Base-by-base conservation (phyloP, 495 filamentous ascomycete genomes). In the Xylaria sp. region DNA sequence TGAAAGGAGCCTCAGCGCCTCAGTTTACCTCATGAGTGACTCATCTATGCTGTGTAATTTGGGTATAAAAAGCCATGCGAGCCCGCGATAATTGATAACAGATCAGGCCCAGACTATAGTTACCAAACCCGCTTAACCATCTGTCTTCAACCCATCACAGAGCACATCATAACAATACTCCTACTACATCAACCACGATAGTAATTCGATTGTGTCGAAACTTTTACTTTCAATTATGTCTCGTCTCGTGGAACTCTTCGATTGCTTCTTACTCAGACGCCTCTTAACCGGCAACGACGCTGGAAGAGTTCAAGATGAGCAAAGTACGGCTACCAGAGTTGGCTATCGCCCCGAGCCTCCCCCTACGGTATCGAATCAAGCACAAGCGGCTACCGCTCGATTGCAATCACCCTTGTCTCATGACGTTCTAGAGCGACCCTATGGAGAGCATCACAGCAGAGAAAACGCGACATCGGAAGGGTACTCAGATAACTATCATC, bases 301-400 rank as follows among this genome's bases (percentile, higher is more conserved):
- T 37, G 15, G 12, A 44, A 19, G 59, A 46, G 41, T 19, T 24
- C 31, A 63, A 44, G 14, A 63, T 63, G 61, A 63, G 24, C 61
- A 26, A 46, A 31, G 15, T 9, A 8, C 41, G 2, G 40, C 29
- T 29, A 9, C 40, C 5, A n/a, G 37, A 9, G 17, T 29, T 3
- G 41, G 26, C 11, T 31, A 46, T 31, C 3, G 11, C 12, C 19
- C 24, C 17, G 59, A 62, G 9, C 12, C 59, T 1, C 0, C 24
- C 19, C 24, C 24, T 26, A n/a, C 61, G n/a, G n/a, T 7, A 2
- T 24, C 46, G 21, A 2, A 5, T 31, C 24, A 3, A n/a, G 21
- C 3, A 44, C 59, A 31, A 63, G 1, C 14, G 5, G 1, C 41
- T 0, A n/a, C 26, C 24, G 1, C 24, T 63, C 61, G 1, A 15